Percentiles rank a stretch among this genome's conserved stretches.
Conservation (phyloP, 2,329 filamentous ascomycete species). For the Ascochyta koolunga region DNA sequence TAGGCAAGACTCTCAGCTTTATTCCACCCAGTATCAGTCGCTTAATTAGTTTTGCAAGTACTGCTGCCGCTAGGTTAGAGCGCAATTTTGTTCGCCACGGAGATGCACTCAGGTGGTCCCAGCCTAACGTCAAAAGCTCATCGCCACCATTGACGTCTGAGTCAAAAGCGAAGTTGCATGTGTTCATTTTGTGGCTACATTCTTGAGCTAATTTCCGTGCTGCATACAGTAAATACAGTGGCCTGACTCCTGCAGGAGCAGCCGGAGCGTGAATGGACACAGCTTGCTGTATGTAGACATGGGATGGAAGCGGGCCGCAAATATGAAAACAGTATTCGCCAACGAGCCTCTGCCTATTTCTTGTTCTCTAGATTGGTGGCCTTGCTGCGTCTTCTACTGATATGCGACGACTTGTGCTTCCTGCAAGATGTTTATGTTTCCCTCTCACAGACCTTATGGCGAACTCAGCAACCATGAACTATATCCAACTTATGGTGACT, state of each 20-base stretch:
- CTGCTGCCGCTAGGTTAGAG: no score
- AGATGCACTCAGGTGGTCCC: no score
- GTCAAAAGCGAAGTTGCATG: no score
- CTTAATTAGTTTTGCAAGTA: background rate
- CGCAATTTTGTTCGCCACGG: no score
- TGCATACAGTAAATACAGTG: background rate
- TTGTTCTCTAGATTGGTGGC: no score
- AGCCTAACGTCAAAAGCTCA: no score
- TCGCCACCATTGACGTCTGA: no score
- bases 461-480: background rate
- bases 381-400: background rate
- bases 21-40: background rate
- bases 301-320: background rate
- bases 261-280: no score
- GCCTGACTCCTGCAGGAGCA: no score
- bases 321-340: background rate
- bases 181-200: background rate
- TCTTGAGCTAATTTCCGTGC: background rate
- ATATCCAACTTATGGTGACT: background rate
- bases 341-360: no score
- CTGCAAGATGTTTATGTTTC: background rate
- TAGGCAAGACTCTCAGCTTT: background rate
- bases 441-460: background rate
- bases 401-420: background rate
- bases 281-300: background rate